Percentiles rank a stretch among this genome's conserved stretches.
Evolutionary conservation across 345 rosid genomes (phyloP).

Genomic region (Acer negundo): DNA sequence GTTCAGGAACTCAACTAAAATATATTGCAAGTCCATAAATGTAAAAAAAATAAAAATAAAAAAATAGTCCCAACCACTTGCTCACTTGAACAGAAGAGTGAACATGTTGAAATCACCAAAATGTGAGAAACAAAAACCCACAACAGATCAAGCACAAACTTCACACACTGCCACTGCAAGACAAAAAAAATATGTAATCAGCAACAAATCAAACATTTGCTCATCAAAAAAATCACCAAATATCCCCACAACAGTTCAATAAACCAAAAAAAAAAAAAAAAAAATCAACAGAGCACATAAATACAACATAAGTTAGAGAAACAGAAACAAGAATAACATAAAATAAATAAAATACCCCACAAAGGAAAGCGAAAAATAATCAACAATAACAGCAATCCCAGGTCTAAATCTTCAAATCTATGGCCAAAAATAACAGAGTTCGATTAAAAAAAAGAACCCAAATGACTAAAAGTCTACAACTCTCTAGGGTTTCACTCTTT

Average conservation of each 20-base stretch:
- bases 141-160: constrained; percentile 41
- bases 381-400: background rate
- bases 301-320: background rate
- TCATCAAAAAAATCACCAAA: background rate
- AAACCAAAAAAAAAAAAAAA: background rate
- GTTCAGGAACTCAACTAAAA: background rate
- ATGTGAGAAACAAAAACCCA: constrained; percentile 25
- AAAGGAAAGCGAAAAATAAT: background rate
- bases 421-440: background rate
- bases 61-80: background rate
- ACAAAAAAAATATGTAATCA: constrained; percentile 23
- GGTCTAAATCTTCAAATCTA: constrained; percentile 1
- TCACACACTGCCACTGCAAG: constrained; percentile 35
- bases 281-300: constrained; percentile 3
- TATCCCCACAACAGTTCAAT: background rate
- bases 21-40: background rate
- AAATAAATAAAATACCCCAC: background rate
- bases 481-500: background rate
- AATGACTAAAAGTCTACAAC: constrained; percentile 10
- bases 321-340: background rate
- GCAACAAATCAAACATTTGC: constrained; percentile 16
- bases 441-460: background rate
- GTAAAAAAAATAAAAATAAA: background rate
- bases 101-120: constrained; percentile 17
- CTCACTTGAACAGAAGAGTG: constrained; percentile 16